Base-by-base conservation (phyloP, 257 asterid genomes). In the Paulownia fortunei region DNA sequence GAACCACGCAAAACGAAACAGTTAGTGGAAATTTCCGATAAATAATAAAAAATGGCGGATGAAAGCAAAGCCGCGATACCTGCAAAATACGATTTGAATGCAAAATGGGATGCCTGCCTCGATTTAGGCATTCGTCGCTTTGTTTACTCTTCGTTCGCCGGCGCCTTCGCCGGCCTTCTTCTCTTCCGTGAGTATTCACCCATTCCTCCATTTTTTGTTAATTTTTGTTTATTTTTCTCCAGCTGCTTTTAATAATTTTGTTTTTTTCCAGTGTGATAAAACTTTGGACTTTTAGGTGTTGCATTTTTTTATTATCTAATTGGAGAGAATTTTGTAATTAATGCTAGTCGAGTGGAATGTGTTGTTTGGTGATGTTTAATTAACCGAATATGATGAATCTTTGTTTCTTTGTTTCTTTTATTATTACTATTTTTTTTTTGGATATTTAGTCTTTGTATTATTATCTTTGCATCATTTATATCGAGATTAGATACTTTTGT, bases 41-140 rank as follows among this genome's bases (percentile, higher is more conserved):
- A 41, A 36, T 13, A 79, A 62, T 41, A 61, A 16, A 27, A 26
- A 80, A 91, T 91, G 96, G 90, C 80, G 26, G 87, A 83, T 58
- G 89, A 79, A 77, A 85, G 51, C 73, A 87, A 78, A 71, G 55
- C 79, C 61, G 83, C 41, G 77, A 52, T 81, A 49, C 88, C 89
- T 69, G 80, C 86, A 2, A 72, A 74, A 4, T 79, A 84, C 84
- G 90, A 87, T 78, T 76, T 89, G 88, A 80, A 83, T 74, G 89
- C 86, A 0, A 92, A 87, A 55, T 90, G 96, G 97, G 97, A 92
- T 58, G 89, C 94, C 0, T 92, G 89, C 73, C 85, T 89, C 68
- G 96, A 90, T 82, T 90, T 88, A 81, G 86, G 91, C 46, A 19
- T 88, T 69, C 93, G 94, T 34, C 93, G 93, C 30, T 83, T 88